Conservation (phyloP, 345 rosid species). For the Cardamine chenopodiifolia region DNA sequence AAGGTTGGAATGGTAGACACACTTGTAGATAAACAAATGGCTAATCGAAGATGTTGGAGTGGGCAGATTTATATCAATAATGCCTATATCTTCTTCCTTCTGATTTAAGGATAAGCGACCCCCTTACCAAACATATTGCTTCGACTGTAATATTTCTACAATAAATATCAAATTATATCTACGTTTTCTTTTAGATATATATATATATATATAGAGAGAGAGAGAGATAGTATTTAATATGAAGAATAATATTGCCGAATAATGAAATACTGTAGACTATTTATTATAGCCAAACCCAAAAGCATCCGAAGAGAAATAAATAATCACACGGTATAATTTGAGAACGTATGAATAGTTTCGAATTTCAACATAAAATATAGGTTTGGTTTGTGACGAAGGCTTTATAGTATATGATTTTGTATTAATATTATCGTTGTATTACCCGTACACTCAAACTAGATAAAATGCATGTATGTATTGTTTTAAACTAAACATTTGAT, state of each 20-base stretch:
- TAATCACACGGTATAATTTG: neutral
- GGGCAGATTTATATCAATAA: neutral
- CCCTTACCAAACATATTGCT: slow-evolving; percentile 31
- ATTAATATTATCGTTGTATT: neutral
- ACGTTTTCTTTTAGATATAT: too few species aligned
- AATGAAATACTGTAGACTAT: neutral
- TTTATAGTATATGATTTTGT: neutral
- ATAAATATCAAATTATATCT: neutral
- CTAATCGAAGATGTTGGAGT: too few species aligned
- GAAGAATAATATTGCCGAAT: slow-evolving; percentile 8
- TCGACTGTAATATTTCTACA: neutral
- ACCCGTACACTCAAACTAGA: neutral
- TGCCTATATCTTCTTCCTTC: slow-evolving; percentile 23
- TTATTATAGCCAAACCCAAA: neutral
- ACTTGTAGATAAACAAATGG: neutral
- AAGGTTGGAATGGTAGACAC: neutral
- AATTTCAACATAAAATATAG: neutral
- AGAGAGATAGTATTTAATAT: neutral
- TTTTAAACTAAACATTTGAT: neutral
- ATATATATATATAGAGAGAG: neutral
- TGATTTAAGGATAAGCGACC: slow-evolving; percentile 31
- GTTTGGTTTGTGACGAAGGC: neutral
- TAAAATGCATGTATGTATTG: neutral
- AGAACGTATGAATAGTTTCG: neutral
- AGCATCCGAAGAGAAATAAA: neutral